Percentiles rank a stretch among this genome's conserved stretches.
phyloP scores from a whole-genome alignment of 495 filamentous ascomycete genomes.

The Neurospora sp. region DNA sequence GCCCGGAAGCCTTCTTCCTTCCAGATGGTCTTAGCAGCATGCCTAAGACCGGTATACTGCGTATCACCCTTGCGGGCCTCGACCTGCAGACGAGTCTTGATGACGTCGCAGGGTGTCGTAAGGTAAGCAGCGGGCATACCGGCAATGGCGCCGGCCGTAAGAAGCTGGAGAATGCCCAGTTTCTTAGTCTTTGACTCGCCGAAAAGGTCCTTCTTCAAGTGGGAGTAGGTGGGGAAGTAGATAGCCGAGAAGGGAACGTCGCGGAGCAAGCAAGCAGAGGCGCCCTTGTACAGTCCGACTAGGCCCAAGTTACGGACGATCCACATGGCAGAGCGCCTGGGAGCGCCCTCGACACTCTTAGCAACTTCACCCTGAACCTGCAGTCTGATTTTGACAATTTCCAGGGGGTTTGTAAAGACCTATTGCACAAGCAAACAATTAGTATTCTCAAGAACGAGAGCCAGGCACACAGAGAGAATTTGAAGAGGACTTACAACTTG shows the following conservation, averaged over 20 bases:
- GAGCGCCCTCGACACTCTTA: slow-evolving; percentile 74
- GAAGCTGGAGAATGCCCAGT: slow-evolving; percentile 83
- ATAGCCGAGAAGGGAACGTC: slow-evolving; percentile 97
- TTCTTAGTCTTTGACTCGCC: slow-evolving; percentile 84
- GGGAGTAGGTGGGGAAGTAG: slow-evolving; percentile 95
- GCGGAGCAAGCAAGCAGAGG: slow-evolving; percentile 88
- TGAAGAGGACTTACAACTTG: slow-evolving; percentile 69
- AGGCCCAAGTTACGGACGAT: slow-evolving; percentile 92
- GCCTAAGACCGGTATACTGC: slow-evolving; percentile 73
- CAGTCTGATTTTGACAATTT: slow-evolving; percentile 97
- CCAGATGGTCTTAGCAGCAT: slow-evolving; percentile 73
- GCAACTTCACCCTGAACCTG: slow-evolving; percentile 95
- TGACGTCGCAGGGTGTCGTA: slow-evolving; percentile 95
- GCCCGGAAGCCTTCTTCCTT: slow-evolving; percentile 88
- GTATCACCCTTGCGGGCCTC: slow-evolving; percentile 93
- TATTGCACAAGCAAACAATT: slow-evolving; percentile 22
- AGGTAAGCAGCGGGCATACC: slow-evolving; percentile 98
- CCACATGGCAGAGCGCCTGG: slow-evolving; percentile 89
- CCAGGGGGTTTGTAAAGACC: slow-evolving; percentile 94
- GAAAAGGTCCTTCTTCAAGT: slow-evolving; percentile 88
- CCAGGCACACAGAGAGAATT: not conserved
- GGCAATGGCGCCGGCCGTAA: slow-evolving; percentile 91
- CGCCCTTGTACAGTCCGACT: slow-evolving; percentile 94
- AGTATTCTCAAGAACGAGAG: slow-evolving; percentile 2
- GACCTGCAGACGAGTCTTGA: slow-evolving; percentile 96